Evolutionary conservation across 1,284 basidiomycete species (phyloP), one percentile per base, ranked within the genome.

Genomic region (Cryptococcus jaspeensis): DNA sequence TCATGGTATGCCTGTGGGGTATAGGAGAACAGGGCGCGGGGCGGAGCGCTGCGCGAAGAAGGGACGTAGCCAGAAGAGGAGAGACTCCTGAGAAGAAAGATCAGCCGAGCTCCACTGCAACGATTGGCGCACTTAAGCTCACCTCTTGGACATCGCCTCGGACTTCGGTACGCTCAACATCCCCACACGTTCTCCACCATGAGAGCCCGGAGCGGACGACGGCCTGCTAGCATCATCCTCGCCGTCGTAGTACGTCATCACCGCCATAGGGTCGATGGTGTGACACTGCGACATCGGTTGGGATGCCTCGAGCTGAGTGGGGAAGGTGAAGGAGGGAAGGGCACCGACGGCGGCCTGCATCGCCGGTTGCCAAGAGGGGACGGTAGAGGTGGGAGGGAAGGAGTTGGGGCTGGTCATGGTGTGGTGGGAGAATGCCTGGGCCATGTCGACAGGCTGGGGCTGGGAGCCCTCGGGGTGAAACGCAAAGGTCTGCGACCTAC

Each of bases 181-280:
- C 41, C 49, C 58, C 15, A 56, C 53, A 5, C 50, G 55, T 57
- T 66, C 63, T 53, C 53, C 62, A 23, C 56, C 63, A 42, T 62
- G 61, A 50, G 59, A 47, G 25, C 64, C 64, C 40, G 69, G 68
- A 50, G 68, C 67, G 41, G 62, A 65, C 39, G 61, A 59, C 6
- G 69, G 67, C 48, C 70, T 56, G 20, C 59, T 57, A 20, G 52
- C 35, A 28, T 63, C 52, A 22, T 69, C 66, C 5, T 62, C 89
- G 3, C 12, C 40, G 15, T 35, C 20, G 20, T 23, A 43, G 37
- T 58, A 56, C n/a, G 54, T 52, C 63, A 70, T 63, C 15, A 69
- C 59, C 3, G 61, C 58, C 54, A 60, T 58, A 25, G 67, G 64
- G 47, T 70, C 62, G 39, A 69, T 63, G 5, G 64, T 66, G 48